Percentiles rank a stretch among this genome's conserved stretches.
These are phyloP conservation scores for Diaporthe ampelina DNA, from an alignment of 2,329 filamentous ascomycete genomes.

Conservation along the genomic window DNA sequence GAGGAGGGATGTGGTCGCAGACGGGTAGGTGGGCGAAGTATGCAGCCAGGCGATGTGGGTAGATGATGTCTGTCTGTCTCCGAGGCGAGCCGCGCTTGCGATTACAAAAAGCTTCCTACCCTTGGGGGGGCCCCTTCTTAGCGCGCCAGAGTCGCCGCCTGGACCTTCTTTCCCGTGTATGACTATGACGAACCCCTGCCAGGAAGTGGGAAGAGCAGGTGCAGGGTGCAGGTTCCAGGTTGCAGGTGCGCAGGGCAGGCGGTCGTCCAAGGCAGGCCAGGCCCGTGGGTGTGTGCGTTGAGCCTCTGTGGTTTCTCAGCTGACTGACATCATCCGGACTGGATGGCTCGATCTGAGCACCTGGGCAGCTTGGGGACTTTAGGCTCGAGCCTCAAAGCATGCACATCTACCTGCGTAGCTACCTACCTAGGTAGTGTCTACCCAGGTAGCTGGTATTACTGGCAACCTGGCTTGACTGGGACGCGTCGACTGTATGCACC, in stretches of 20 bases:
- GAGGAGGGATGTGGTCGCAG: not conserved
- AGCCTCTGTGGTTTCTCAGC: constrained; percentile 22
- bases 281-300: not conserved
- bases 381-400: too few relatives aligned
- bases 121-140: not conserved
- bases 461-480: not conserved
- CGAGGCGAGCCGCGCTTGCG: constrained; percentile 23
- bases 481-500: not conserved
- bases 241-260: constrained; percentile 29
- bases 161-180: constrained; percentile 24
- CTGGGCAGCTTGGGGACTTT: not conserved
- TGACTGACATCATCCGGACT: constrained; percentile 19
- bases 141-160: constrained; percentile 19
- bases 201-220: constrained; percentile 1
- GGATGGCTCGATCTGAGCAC: constrained; percentile 3
- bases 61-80: constrained; percentile 15
- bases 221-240: too few relatives aligned
- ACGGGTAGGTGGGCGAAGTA: not conserved
- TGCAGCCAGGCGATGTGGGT: constrained; percentile 10
- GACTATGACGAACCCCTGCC: not conserved
- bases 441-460: too few relatives aligned
- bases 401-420: too few relatives aligned
- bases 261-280: too few relatives aligned
- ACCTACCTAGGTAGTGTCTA: too few relatives aligned
- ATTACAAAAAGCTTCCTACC: constrained; percentile 17